Evolutionary conservation across 352 stramenopile species (phyloP).

Genomic region (Thalassiosira ordinaria): DNA sequence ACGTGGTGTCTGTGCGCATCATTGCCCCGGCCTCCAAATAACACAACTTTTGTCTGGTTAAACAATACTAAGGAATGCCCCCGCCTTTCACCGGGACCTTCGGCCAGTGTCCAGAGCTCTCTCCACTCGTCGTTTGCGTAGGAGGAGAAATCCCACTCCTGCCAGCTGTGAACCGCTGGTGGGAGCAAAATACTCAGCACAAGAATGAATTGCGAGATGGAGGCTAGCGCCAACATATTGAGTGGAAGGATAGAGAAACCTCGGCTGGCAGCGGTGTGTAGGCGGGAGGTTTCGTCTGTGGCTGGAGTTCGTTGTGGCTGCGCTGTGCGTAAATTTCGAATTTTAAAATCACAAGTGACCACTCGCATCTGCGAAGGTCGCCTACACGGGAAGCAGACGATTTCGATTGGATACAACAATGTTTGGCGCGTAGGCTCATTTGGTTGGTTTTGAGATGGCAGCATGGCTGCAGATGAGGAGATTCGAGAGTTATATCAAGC

Average conservation of each 20-base stretch:
- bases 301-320: no score
- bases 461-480: slow-evolving; percentile 35
- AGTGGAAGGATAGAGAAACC: not conserved
- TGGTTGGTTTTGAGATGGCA: no score
- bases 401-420: no score
- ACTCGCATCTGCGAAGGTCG: no score
- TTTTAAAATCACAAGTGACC: no score
- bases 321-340: no score
- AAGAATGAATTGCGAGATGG: no score
- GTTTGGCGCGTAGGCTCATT: no score
- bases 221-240: not conserved
- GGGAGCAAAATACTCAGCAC: no score
- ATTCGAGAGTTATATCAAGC: slow-evolving; percentile 31
- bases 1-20: slow-evolving; percentile 89
- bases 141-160: slow-evolving; percentile 87
- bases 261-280: no score
- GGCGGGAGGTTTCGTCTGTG: no score
- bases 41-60: slow-evolving; percentile 83
- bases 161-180: slow-evolving; percentile 70
- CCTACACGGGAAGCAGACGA: no score
- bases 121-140: slow-evolving; percentile 62
- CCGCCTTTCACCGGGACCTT: slow-evolving; percentile 85
- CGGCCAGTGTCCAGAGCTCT: slow-evolving; percentile 64
- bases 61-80: slow-evolving; percentile 91
- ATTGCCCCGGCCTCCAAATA: slow-evolving; percentile 93